A percentile compares a stretch with the other conserved stretches of the same genome.
These are phyloP conservation scores for Parmales sp. DNA, from an alignment of 108 stramenopile species.

Conservation along the genomic window DNA sequence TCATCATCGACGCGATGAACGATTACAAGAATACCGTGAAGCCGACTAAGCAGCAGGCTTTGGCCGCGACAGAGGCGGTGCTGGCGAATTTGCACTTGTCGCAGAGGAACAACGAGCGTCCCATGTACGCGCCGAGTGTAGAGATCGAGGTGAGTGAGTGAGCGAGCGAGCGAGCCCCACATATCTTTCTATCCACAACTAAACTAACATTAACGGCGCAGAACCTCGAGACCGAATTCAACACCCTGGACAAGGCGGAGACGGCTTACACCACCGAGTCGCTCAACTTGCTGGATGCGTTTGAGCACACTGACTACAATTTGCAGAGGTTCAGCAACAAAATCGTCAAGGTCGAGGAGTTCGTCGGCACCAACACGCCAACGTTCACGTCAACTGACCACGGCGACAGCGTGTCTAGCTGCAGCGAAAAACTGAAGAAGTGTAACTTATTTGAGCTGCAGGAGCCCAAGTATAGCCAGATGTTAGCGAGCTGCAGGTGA, in stretches of 20 bases:
- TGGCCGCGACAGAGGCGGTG: neutral
- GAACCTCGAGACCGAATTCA: slow-evolving; percentile 2
- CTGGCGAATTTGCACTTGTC: neutral
- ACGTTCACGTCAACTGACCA: neutral
- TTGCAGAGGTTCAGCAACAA: slow-evolving; percentile 9
- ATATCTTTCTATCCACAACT: too few species aligned
- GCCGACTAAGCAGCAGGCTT: neutral
- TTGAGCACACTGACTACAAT: neutral
- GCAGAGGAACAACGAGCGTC: slow-evolving; percentile 5
- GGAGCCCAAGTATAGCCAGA: neutral
- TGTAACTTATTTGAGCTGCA: neutral
- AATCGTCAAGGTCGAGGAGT: slow-evolving; percentile 3
- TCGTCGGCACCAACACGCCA: neutral
- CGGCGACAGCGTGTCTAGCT: neutral
- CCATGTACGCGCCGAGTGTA: neutral
- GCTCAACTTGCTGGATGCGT: neutral
- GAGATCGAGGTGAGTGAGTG: slow-evolving; percentile 8
- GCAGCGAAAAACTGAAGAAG: neutral
- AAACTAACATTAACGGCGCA: too few species aligned
- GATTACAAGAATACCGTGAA: neutral
- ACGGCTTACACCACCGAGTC: neutral
- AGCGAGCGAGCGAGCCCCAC: too few species aligned
- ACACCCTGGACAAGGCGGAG: neutral
- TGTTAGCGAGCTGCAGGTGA: neutral
- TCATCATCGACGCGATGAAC: neutral